phyloP scores from a whole-genome alignment of 306 rosid genomes.

The Castanea mollissima region DNA sequence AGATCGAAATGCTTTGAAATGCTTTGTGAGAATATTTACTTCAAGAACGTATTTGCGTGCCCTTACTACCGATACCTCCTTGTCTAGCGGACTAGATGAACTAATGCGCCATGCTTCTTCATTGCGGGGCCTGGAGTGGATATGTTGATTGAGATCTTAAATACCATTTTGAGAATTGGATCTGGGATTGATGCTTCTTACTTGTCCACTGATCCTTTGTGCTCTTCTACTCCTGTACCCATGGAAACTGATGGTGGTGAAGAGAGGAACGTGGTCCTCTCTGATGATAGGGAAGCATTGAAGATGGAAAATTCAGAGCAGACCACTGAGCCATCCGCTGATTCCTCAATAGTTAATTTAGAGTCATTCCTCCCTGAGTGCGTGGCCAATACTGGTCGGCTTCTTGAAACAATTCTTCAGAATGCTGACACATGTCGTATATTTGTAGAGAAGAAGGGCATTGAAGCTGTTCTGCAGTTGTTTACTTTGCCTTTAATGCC shows the following conservation, averaged over 20 bases:
- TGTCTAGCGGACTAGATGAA: slow-evolving; percentile 94
- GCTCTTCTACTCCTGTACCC: slow-evolving; percentile 75
- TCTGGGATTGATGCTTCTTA: slow-evolving; percentile 54
- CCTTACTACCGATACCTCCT: slow-evolving; percentile 77
- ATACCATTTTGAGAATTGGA: slow-evolving; percentile 70
- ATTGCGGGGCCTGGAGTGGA: slow-evolving; percentile 95
- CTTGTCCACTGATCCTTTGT: slow-evolving; percentile 42
- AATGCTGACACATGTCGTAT: slow-evolving; percentile 95
- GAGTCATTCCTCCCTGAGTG: slow-evolving; percentile 85
- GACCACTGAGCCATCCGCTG: slow-evolving; percentile 55
- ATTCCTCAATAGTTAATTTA: slow-evolving; percentile 44
- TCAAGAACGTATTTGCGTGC: slow-evolving; percentile 78
- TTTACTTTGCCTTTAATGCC: slow-evolving; percentile 88
- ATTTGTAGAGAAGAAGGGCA: slow-evolving; percentile 92
- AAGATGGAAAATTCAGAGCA: slow-evolving; percentile 62
- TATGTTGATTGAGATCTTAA: slow-evolving; percentile 84
- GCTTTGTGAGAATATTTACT: slow-evolving; percentile 93
- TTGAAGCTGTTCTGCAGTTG: slow-evolving; percentile 87
- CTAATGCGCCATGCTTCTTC: slow-evolving; percentile 94
- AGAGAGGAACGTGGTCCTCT: slow-evolving; percentile 48
- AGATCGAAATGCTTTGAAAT: slow-evolving; percentile 82
- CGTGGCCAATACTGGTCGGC: slow-evolving; percentile 84
- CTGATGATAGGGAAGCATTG: slow-evolving; percentile 56
- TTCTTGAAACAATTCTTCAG: slow-evolving; percentile 92
- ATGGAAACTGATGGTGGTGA: slow-evolving; percentile 90